Conservation (phyloP, 2,329 filamentous ascomycete species). For the Verticillium longisporum region DNA sequence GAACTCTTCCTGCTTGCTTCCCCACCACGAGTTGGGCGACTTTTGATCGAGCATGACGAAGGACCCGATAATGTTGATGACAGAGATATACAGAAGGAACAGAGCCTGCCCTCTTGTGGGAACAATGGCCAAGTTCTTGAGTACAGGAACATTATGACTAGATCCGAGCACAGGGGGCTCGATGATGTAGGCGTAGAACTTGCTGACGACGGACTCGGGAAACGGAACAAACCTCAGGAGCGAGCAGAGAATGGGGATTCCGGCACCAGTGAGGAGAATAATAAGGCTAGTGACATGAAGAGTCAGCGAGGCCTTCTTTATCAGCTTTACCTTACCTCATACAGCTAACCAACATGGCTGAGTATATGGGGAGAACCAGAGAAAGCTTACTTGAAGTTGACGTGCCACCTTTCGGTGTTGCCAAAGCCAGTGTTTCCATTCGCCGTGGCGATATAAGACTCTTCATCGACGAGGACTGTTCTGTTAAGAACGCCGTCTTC, state of each 20-base stretch:
- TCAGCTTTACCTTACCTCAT: no score
- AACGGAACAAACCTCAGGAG: constrained; percentile 22
- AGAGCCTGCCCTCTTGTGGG: constrained; percentile 21
- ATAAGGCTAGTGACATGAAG: constrained; percentile 10
- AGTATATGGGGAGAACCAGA: neutral
- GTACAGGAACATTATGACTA: constrained; percentile 11
- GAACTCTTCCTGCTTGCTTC: neutral
- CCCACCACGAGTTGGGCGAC: constrained; percentile 16
- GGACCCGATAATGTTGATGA: constrained; percentile 26
- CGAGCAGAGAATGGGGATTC: constrained; percentile 20
- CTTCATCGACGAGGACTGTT: constrained; percentile 7
- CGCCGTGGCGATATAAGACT: constrained; percentile 3
- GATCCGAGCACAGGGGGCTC: constrained; percentile 16
- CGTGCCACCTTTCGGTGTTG: constrained; percentile 1
- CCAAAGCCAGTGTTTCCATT: constrained; percentile 8
- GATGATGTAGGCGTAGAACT: constrained; percentile 14
- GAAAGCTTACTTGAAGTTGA: neutral
- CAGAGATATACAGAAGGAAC: constrained; percentile 32
- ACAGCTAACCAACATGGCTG: no score
- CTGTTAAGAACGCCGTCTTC: constrained; percentile 5
- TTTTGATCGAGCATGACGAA: constrained; percentile 18
- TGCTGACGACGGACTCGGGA: constrained; percentile 6
- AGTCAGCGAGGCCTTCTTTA: no score
- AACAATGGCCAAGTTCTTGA: constrained; percentile 12
- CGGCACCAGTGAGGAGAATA: constrained; percentile 13